Evolutionary conservation across 148 eudicot genomes (phyloP).

Genomic region (Rheum nobile): DNA sequence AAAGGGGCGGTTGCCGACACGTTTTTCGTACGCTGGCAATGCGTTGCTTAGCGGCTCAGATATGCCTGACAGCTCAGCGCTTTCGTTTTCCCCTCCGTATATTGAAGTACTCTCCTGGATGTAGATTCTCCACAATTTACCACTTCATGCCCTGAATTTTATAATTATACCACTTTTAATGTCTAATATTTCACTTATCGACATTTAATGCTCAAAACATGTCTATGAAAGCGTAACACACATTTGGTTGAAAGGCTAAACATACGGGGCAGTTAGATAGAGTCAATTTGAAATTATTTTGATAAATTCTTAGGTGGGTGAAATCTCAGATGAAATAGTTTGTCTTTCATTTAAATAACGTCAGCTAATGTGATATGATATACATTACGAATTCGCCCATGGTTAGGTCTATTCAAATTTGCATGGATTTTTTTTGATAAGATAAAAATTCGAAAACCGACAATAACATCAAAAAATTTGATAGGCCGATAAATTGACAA

Average conservation of each 20-base stretch:
- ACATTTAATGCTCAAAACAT: background rate
- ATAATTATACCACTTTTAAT: background rate
- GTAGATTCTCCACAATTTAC: background rate
- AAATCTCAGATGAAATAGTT: no score
- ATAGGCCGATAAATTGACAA: no score
- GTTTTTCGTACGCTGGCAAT: slow-evolving; percentile 3
- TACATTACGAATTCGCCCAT: no score
- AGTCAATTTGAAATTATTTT: no score
- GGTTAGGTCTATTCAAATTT: no score
- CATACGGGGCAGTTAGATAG: no score
- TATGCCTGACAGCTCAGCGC: background rate
- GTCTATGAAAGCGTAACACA: background rate
- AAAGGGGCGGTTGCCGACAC: slow-evolving; percentile 5
- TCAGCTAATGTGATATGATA: no score
- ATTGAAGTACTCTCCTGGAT: background rate
- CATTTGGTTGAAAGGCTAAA: no score
- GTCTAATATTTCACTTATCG: background rate
- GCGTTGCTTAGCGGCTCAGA: slow-evolving; percentile 2
- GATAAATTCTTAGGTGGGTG: no score
- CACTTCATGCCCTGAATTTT: background rate
- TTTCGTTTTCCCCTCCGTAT: background rate
- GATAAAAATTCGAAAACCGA: no score
- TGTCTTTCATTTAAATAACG: background rate
- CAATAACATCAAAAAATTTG: no score
- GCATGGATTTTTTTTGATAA: no score